Evolutionary conservation across 495 filamentous ascomycete genomes (phyloP).

Genomic region (Annulohypoxylon stygium): DNA sequence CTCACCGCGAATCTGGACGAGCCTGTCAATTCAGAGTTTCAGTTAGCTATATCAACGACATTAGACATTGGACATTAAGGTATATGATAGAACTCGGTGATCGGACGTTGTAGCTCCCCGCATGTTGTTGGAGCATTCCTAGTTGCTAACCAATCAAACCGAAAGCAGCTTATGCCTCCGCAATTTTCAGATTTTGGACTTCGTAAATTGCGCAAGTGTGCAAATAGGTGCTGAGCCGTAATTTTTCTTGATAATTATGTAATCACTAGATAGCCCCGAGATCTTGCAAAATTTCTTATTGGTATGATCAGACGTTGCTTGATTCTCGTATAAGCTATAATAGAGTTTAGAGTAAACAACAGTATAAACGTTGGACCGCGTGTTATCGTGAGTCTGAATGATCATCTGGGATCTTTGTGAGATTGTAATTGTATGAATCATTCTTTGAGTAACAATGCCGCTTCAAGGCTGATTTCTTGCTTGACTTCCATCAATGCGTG

Average conservation of each 20-base stretch:
- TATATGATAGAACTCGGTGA: background rate
- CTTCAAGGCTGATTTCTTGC: background rate
- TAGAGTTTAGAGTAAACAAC: slow-evolving; percentile 11
- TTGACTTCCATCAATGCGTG: background rate
- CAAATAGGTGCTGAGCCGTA: too few species aligned
- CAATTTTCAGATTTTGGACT: too few species aligned
- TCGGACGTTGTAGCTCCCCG: slow-evolving; percentile 11
- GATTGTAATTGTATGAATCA: background rate
- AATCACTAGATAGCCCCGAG: too few species aligned
- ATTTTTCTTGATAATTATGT: too few species aligned
- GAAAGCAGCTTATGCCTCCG: too few species aligned
- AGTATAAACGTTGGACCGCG: background rate
- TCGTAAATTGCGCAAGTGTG: too few species aligned
- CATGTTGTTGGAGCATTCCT: background rate
- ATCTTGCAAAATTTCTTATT: too few species aligned
- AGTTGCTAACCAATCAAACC: too few species aligned
- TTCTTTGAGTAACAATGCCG: background rate
- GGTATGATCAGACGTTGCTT: background rate
- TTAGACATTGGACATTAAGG: background rate
- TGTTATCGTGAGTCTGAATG: background rate
- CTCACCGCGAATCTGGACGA: background rate
- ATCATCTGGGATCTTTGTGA: background rate
- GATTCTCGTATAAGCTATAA: slow-evolving; percentile 2
- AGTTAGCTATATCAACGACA: background rate
- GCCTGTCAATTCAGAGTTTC: background rate